Evolutionary conservation across 306 rosid genomes (phyloP).

Genomic region (Leucaena leucocephala): DNA sequence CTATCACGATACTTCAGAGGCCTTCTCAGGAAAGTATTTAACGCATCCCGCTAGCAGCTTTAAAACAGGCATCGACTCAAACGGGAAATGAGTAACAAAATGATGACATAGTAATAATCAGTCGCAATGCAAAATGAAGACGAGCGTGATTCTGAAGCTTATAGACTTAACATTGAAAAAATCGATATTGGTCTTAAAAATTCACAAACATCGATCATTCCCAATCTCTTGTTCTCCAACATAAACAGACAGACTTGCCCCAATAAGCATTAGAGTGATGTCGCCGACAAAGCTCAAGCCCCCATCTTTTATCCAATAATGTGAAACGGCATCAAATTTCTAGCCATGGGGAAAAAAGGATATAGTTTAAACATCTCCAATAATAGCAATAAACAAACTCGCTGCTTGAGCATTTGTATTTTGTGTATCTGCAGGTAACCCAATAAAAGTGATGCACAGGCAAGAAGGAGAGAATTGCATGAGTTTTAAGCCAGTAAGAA

Average conservation of each 20-base stretch:
- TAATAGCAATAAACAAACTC: too few species aligned
- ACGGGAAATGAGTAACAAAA: conserved; percentile 77
- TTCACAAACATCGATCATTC: conserved; percentile 66
- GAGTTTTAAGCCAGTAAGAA: too few species aligned
- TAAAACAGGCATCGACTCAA: conserved; percentile 69
- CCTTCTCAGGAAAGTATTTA: conserved; percentile 51
- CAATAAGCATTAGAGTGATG: too few species aligned
- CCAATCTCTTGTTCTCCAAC: conserved; percentile 58
- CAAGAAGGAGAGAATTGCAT: too few species aligned
- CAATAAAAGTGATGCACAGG: too few species aligned
- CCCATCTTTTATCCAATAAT: too few species aligned
- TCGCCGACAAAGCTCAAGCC: too few species aligned
- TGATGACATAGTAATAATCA: conserved; percentile 63
- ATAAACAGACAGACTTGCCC: conserved; percentile 74
- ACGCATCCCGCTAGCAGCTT: conserved; percentile 64
- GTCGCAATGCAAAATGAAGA: conserved; percentile 53
- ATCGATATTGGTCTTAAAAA: conserved; percentile 70
- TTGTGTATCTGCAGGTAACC: too few species aligned
- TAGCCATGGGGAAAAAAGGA: too few species aligned
- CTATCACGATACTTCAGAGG: conserved; percentile 56
- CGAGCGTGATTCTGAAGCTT: conserved; percentile 43
- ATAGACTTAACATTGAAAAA: conserved; percentile 60
- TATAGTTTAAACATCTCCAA: too few species aligned
- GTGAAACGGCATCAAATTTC: too few species aligned
- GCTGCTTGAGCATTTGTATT: too few species aligned